Evolutionary conservation across 768 basidiomycete genomes (phyloP).

Genomic region (Lentinula raphanica): DNA sequence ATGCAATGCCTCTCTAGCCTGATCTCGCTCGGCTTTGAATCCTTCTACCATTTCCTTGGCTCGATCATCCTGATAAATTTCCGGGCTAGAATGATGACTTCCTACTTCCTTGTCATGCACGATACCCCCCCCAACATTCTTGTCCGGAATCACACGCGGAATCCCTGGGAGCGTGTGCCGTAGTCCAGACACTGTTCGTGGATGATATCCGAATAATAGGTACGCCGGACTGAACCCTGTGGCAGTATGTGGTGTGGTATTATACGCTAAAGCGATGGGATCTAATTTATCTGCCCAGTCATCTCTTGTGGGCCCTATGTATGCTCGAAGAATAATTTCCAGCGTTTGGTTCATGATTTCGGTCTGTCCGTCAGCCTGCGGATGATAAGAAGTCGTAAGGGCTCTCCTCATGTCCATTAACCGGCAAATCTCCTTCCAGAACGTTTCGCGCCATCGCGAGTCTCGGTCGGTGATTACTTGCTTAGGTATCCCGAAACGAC

Average conservation of each 20-base stretch:
- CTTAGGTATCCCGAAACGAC: too few species aligned
- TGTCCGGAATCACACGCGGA: too few species aligned
- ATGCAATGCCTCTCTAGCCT: not conserved
- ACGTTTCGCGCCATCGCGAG: slow-evolving; percentile 20
- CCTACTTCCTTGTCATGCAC: too few species aligned
- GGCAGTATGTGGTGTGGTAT: slow-evolving; percentile 22
- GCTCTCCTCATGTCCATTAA: slow-evolving; percentile 20
- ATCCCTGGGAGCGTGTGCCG: too few species aligned
- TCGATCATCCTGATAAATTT: not conserved
- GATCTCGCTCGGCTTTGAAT: not conserved
- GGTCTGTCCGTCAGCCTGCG: slow-evolving; percentile 32
- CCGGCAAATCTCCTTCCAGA: slow-evolving; percentile 22
- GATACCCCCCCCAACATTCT: too few species aligned
- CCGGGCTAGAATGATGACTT: not conserved
- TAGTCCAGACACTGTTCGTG: slow-evolving; percentile 10
- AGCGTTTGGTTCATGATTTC: slow-evolving; percentile 28
- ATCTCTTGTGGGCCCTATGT: slow-evolving; percentile 17
- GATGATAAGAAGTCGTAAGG: slow-evolving; percentile 24
- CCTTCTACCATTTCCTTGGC: not conserved
- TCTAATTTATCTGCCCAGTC: slow-evolving; percentile 22
- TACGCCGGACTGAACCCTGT: slow-evolving; percentile 19
- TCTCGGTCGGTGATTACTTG: too few species aligned
- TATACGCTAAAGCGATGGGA: slow-evolving; percentile 23
- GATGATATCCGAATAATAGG: slow-evolving; percentile 22
- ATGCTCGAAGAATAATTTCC: slow-evolving; percentile 25